A percentile compares a stretch with the other conserved stretches of the same genome.
Conservation (phyloP, 805 yeast genomes). For the Candida boleticola region DNA sequence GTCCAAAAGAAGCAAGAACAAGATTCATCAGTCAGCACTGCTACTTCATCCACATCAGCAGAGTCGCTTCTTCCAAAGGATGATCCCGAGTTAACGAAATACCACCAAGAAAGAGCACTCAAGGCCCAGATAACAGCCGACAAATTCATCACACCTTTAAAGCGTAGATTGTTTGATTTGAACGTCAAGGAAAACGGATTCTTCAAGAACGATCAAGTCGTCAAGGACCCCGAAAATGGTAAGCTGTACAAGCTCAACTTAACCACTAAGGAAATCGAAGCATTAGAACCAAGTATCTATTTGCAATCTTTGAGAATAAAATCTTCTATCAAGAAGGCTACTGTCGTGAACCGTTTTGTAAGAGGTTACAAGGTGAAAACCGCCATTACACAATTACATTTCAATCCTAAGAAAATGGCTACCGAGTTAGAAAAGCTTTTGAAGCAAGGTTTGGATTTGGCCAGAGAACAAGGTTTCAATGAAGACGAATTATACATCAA, state of each 20-base stretch:
- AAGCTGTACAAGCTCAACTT: slow-evolving; percentile 55
- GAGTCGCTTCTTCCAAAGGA: background rate
- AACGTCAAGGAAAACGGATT: slow-evolving; percentile 65
- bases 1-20: background rate
- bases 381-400: slow-evolving; percentile 92
- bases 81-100: slow-evolving; percentile 46
- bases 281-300: slow-evolving; percentile 86
- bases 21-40: no score
- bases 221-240: slow-evolving; percentile 41
- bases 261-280: slow-evolving; percentile 63
- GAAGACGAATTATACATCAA: slow-evolving; percentile 66
- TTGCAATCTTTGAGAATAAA: slow-evolving; percentile 78
- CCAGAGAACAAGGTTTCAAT: slow-evolving; percentile 55
- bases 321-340: slow-evolving; percentile 87
- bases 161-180: slow-evolving; percentile 57
- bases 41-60: background rate
- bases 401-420: slow-evolving; percentile 75
- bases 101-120: slow-evolving; percentile 43
- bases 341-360: slow-evolving; percentile 72
- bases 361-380: slow-evolving; percentile 66
- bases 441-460: slow-evolving; percentile 69
- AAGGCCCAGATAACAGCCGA: slow-evolving; percentile 48
- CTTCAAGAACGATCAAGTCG: slow-evolving; percentile 59
- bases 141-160: slow-evolving; percentile 68
- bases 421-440: slow-evolving; percentile 76